Evolutionary conservation across 2,329 filamentous ascomycete species (phyloP), one percentile per base, ranked within the genome.

Genomic region (Colletotrichum lini): DNA sequence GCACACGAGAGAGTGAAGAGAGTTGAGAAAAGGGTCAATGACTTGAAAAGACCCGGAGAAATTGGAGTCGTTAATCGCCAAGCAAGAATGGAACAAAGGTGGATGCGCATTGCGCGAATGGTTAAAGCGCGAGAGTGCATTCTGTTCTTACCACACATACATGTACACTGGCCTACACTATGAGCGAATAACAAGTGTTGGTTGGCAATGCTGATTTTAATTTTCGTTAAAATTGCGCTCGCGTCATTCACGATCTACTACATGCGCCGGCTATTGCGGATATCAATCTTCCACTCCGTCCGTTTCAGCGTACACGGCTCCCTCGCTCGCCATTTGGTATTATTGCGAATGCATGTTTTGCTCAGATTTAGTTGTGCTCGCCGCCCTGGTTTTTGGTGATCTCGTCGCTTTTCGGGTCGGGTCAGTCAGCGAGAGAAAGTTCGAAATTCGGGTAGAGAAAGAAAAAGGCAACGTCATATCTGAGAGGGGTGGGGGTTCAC

Each of bases 311-410:
- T 57, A 52, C 45, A 62, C 23, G 16, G 45, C 53, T 13, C n/a
- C 49, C 18, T 23, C 12, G 49, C 38, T 45, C 49, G 38, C 57
- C 65, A 54, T 40, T 2, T 50, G 26, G 23, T 63, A 38, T 50
- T 45, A 52, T 57, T 59, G 47, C n/a, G 42, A 53, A 42, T 70
- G 49, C 45, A 26, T 52, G 40, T 26, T 61, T 18, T n/a, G 6
- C 40, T 40, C 30, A 26, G 42, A 35, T 73, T 82, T 88, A 90
- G 82, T 90, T 89, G 75, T 88, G 81, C 85, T 94, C 91, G 80
- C 91, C 91, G 74, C 90, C 90, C 83, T 92, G 89, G 60, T 90
- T 86, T 83, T 89, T 92, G 82, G 93, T 94, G 78, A 96, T 86
- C 75, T 94, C 91, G 78, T 96, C 91, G 80, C 94, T 96, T 10